These are phyloP conservation scores for Amylostereum areolatum DNA, from an alignment of 1,284 basidiomycete species.

Conservation along the genomic window DNA sequence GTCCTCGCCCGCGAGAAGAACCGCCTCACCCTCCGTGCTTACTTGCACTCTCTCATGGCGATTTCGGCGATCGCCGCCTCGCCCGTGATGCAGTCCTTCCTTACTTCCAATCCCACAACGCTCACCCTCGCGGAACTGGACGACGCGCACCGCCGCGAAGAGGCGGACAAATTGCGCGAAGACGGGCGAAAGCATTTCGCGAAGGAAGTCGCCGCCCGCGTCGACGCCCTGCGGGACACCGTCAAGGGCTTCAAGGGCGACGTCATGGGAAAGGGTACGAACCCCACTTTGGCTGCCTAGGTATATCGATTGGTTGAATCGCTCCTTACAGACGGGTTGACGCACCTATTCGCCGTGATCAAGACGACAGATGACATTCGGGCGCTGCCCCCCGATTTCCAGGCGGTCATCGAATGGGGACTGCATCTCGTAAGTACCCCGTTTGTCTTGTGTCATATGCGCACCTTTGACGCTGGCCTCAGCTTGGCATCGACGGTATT, in stretches of 20 bases:
- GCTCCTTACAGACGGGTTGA: conserved; percentile 67
- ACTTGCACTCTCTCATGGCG: conserved; percentile 78
- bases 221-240: conserved; percentile 82
- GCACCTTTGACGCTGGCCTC: conserved; percentile 1
- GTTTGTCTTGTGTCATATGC: conserved; percentile 17
- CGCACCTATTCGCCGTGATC: conserved; percentile 83
- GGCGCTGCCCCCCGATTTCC: conserved; percentile 81
- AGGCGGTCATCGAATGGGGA: conserved; percentile 93
- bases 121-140: conserved; percentile 73
- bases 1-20: conserved; percentile 91
- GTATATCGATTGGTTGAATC: neutral
- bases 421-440: conserved; percentile 40
- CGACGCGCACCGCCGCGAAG: conserved; percentile 78
- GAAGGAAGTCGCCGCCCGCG: conserved; percentile 80
- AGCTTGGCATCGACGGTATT: conserved; percentile 94
- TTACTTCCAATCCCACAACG: conserved; percentile 72
- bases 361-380: conserved; percentile 76
- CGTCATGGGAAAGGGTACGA: conserved; percentile 72
- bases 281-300: neutral
- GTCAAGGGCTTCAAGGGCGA: conserved; percentile 89
- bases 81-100: conserved; percentile 81
- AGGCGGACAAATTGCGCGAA: conserved; percentile 86
- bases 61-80: conserved; percentile 76
- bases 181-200: conserved; percentile 85
- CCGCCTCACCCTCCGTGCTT: conserved; percentile 88